phyloP scores from a whole-genome alignment of 345 rosid species.

The Capsella bursapastoris region DNA sequence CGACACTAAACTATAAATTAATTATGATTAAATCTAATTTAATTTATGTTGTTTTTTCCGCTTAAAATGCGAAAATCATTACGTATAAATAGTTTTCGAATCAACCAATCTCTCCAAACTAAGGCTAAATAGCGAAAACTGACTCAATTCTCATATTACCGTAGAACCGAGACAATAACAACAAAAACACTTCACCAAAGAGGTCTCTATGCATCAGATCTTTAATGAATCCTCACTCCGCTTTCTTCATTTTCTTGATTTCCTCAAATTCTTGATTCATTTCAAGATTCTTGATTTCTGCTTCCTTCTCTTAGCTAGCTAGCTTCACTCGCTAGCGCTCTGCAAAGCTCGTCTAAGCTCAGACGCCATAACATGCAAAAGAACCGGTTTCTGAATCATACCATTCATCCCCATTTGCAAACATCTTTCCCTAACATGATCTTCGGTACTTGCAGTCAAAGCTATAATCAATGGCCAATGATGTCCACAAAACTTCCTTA shows the following conservation, averaged over 20 bases:
- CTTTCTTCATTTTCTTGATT: conserved; percentile 21
- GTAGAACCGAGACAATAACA: conserved; percentile 20
- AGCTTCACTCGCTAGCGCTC: conserved; percentile 57
- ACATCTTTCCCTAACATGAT: conserved; percentile 73
- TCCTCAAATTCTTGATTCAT: neutral
- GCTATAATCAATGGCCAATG: conserved; percentile 89
- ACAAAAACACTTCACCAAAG: conserved; percentile 6
- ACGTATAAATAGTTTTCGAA: conserved; percentile 33
- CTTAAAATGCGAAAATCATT: conserved; percentile 32
- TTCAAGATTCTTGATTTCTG: conserved; percentile 23
- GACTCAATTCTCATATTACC: conserved; percentile 23
- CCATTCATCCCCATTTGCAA: conserved; percentile 81
- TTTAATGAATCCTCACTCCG: conserved; percentile 6
- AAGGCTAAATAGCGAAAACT: conserved; percentile 4
- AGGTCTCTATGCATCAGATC: conserved; percentile 27
- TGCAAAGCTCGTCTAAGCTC: conserved; percentile 80
- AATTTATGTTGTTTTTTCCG: conserved; percentile 8
- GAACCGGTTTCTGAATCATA: conserved; percentile 84
- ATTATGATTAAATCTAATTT: conserved; percentile 26
- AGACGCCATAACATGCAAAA: conserved; percentile 75
- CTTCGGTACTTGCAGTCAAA: conserved; percentile 87
- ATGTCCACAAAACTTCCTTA: conserved; percentile 76
- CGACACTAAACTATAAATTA: conserved; percentile 1
- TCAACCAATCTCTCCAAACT: conserved; percentile 28
- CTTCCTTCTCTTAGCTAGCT: neutral